Evolutionary conservation across 2,329 filamentous ascomycete species (phyloP).

Genomic region (Aureobasidium sp.): DNA sequence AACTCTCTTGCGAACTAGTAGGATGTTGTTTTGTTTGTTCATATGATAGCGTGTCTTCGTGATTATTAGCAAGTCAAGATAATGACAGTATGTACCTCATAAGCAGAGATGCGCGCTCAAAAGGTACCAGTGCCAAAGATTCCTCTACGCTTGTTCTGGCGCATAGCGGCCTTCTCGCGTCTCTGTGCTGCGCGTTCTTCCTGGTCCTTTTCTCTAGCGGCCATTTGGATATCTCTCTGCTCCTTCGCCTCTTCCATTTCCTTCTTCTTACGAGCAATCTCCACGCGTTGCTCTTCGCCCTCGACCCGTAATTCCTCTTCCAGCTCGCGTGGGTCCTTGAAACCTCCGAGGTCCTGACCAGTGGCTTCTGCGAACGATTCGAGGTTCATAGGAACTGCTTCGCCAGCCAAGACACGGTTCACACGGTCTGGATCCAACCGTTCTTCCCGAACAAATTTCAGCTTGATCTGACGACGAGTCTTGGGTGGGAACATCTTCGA

Average conservation of each 20-base stretch:
- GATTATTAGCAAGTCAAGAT: neutral
- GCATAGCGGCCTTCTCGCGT: conserved; percentile 22
- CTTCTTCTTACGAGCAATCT: conserved; percentile 27
- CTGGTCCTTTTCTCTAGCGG: conserved; percentile 25
- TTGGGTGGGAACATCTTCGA: conserved; percentile 65
- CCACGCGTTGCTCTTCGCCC: conserved; percentile 25
- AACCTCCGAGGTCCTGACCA: conserved; percentile 29
- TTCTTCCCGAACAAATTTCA: conserved; percentile 77
- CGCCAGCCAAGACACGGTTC: conserved; percentile 50
- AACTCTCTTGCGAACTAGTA: neutral
- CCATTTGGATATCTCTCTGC: conserved; percentile 26
- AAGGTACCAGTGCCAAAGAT: conserved; percentile 20
- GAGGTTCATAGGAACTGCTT: conserved; percentile 33
- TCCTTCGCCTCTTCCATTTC: conserved; percentile 29
- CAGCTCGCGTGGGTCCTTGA: conserved; percentile 30
- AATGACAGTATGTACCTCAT: neutral
- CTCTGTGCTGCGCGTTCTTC: conserved; percentile 22
- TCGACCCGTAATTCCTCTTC: conserved; percentile 26
- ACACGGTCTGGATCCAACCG: conserved; percentile 55
- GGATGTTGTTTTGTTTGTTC: neutral
- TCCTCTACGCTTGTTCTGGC: conserved; percentile 18
- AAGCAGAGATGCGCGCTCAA: neutral
- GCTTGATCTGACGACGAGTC: conserved; percentile 66
- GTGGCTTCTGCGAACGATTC: conserved; percentile 32
- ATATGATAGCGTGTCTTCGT: neutral